A percentile compares a stretch with the other conserved stretches of the same genome.
Evolutionary conservation across 2,329 filamentous ascomycete species (phyloP).

Genomic region (Penicillium hordei): DNA sequence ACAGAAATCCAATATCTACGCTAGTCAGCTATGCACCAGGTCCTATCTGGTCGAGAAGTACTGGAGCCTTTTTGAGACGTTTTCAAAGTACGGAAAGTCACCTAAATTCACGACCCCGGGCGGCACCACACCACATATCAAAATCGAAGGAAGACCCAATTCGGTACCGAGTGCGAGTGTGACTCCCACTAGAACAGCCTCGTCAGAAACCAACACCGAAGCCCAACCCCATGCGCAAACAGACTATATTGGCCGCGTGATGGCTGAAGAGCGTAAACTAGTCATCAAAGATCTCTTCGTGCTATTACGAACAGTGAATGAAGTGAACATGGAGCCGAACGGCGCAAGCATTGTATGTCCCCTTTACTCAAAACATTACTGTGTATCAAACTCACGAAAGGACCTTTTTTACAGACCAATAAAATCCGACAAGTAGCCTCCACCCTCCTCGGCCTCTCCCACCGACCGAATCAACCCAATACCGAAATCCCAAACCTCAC

Average conservation of each 20-base stretch:
- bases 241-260: slow-evolving; percentile 60
- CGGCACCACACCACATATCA: slow-evolving; percentile 13
- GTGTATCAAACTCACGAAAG: slow-evolving; percentile 2
- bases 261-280: slow-evolving; percentile 74
- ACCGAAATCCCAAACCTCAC: slow-evolving; percentile 16
- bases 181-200: neutral
- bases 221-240: slow-evolving; percentile 38
- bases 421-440: slow-evolving; percentile 84
- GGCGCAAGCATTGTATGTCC: slow-evolving; percentile 62
- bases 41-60: slow-evolving; percentile 87
- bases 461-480: slow-evolving; percentile 46
- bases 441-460: slow-evolving; percentile 68
- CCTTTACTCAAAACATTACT: neutral
- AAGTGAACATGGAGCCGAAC: slow-evolving; percentile 79
- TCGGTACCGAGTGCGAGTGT: neutral
- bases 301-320: slow-evolving; percentile 73
- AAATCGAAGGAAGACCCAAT: slow-evolving; percentile 22
- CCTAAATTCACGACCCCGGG: slow-evolving; percentile 16
- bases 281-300: slow-evolving; percentile 77
- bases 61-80: slow-evolving; percentile 70
- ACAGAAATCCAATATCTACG: slow-evolving; percentile 87
- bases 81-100: slow-evolving; percentile 37
- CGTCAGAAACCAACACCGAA: slow-evolving; percentile 26
- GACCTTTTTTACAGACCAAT: slow-evolving; percentile 56
- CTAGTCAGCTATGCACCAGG: slow-evolving; percentile 75